These are phyloP conservation scores for Lagenidium sp. DNA, from an alignment of 352 stramenopile species.

Conservation along the genomic window DNA sequence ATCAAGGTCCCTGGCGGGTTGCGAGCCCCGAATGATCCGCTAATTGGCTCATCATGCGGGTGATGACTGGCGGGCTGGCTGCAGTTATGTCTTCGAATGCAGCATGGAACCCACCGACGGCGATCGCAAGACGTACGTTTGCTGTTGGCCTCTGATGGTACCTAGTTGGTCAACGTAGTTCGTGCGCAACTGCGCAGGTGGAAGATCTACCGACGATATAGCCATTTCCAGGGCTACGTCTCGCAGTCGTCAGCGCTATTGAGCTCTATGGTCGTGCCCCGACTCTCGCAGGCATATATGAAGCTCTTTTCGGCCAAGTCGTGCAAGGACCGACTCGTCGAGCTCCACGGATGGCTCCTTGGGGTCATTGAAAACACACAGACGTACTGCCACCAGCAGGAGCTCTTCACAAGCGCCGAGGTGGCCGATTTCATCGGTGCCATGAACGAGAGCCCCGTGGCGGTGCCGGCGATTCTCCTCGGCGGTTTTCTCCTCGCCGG, in stretches of 20 bases:
- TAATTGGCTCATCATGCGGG: no score
- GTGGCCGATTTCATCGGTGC: neutral
- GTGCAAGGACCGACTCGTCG: constrained; percentile 66
- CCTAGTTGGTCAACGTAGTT: neutral
- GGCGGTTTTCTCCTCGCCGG: constrained; percentile 63
- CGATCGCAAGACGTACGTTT: constrained; percentile 27
- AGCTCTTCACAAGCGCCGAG: constrained; percentile 14
- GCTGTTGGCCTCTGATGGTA: neutral
- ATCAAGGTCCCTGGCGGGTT: no score
- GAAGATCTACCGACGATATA: constrained; percentile 82
- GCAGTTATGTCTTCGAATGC: constrained; percentile 78
- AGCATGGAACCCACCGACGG: constrained; percentile 21
- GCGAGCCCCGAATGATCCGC: no score
- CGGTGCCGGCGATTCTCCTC: constrained; percentile 45
- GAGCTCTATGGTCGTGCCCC: constrained; percentile 41
- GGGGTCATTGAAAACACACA: constrained; percentile 68
- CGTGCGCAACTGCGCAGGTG: constrained; percentile 27
- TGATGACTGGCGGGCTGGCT: neutral
- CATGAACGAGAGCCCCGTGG: constrained; percentile 20
- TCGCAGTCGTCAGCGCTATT: constrained; percentile 48
- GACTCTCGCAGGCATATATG: constrained; percentile 66
- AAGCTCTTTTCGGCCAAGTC: constrained; percentile 76
- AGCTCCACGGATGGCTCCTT: constrained; percentile 59
- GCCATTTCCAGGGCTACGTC: constrained; percentile 75
- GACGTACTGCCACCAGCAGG: constrained; percentile 30